Percentiles rank a stretch among this genome's conserved stretches.
phyloP scores from a whole-genome alignment of 148 eudicot species.

The Diospyros lotus region DNA sequence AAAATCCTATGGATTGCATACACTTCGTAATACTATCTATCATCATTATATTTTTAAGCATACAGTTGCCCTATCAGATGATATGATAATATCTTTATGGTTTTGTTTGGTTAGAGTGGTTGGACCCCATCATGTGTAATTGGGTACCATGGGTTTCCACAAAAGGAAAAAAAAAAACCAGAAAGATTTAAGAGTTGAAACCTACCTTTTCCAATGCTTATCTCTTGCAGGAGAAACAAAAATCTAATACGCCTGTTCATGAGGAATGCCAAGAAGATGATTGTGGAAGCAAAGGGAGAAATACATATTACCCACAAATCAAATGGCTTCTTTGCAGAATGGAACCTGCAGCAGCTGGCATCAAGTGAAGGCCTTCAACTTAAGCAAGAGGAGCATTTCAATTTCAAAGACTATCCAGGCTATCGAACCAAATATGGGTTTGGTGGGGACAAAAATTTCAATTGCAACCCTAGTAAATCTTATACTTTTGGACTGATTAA shows the following conservation, averaged over 20 bases:
- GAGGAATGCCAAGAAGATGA: constrained; percentile 49
- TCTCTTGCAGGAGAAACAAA: constrained; percentile 36
- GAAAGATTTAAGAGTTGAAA: no score
- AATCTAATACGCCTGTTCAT: constrained; percentile 48
- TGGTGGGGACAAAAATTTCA: constrained; percentile 24
- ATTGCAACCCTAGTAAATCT: constrained; percentile 22
- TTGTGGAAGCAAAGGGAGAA: constrained; percentile 38
- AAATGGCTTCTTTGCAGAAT: constrained; percentile 31
- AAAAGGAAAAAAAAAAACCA: no score
- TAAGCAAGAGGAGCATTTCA: constrained; percentile 32
- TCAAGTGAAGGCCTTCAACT: constrained; percentile 16
- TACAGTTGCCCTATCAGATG: not conserved
- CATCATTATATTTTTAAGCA: not conserved
- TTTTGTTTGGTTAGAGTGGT: not conserved
- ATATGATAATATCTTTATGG: not conserved
- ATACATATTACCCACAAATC: constrained; percentile 61
- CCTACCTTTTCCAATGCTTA: not conserved
- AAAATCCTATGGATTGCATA: no score
- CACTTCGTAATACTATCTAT: no score
- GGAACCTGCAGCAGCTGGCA: constrained; percentile 54
- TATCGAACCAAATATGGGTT: constrained; percentile 33
- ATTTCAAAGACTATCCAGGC: constrained; percentile 51
- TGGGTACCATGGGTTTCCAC: not conserved
- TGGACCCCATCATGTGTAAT: not conserved
- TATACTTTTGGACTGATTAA: constrained; percentile 16